These are phyloP conservation scores for Sporothrix brasiliensis DNA, from an alignment of 2,329 filamentous ascomycete species.

Conservation along the genomic window DNA sequence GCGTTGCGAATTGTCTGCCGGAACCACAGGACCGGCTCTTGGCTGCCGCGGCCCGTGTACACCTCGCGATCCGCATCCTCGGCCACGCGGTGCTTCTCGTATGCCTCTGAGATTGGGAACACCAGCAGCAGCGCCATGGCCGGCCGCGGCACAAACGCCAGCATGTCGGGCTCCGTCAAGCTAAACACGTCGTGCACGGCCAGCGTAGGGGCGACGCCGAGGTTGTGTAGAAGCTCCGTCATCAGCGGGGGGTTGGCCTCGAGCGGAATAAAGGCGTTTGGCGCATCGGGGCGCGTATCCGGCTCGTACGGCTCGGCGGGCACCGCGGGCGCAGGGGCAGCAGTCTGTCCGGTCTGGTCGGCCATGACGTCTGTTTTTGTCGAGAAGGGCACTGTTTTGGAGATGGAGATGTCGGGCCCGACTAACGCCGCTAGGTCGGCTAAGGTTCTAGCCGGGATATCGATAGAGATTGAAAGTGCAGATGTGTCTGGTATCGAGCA, in stretches of 20 bases:
- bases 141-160: slow-evolving; percentile 85
- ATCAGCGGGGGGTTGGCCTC: slow-evolving; percentile 86
- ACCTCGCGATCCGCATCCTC: slow-evolving; percentile 68
- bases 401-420: background rate
- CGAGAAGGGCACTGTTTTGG: too few species aligned
- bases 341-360: background rate
- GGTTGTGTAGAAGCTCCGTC: slow-evolving; percentile 76
- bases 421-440: background rate
- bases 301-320: slow-evolving; percentile 24
- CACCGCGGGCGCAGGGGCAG: background rate
- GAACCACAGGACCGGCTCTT: slow-evolving; percentile 88
- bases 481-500: background rate
- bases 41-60: slow-evolving; percentile 68
- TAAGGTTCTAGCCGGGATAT: background rate
- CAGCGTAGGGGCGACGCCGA: slow-evolving; percentile 78
- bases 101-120: slow-evolving; percentile 79
- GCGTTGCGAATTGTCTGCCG: slow-evolving; percentile 93
- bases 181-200: slow-evolving; percentile 90
- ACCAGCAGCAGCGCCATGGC: slow-evolving; percentile 87
- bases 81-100: slow-evolving; percentile 72
- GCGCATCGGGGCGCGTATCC: slow-evolving; percentile 21
- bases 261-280: slow-evolving; percentile 58
- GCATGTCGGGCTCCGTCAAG: slow-evolving; percentile 80
- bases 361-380: slow-evolving; percentile 1
- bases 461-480: background rate